Conservation (phyloP, 176 grass and related monocot species). For the Metroxylon sagu region DNA sequence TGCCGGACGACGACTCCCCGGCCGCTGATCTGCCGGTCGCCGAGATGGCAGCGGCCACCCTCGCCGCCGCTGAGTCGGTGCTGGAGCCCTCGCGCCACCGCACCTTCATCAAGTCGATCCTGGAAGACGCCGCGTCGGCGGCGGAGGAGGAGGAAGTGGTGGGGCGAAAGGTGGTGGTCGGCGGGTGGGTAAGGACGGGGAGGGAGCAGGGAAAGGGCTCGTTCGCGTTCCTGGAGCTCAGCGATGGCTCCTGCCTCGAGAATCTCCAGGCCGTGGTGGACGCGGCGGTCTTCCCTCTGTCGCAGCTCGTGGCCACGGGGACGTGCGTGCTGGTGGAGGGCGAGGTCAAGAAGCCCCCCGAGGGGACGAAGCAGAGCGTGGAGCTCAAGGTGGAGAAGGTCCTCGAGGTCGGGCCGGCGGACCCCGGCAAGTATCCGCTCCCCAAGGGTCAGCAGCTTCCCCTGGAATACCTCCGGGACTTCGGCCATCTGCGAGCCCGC, state of each 20-base stretch:
- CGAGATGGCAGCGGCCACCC: slow-evolving; percentile 15
- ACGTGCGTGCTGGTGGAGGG: slow-evolving; percentile 83
- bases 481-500: slow-evolving; percentile 64
- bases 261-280: slow-evolving; percentile 78
- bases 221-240: slow-evolving; percentile 82
- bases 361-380: slow-evolving; percentile 62
- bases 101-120: slow-evolving; percentile 31
- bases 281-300: slow-evolving; percentile 39
- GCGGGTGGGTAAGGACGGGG: slow-evolving; percentile 73
- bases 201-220: slow-evolving; percentile 59
- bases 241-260: slow-evolving; percentile 67
- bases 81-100: slow-evolving; percentile 29
- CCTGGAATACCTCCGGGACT: slow-evolving; percentile 70
- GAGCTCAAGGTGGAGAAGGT: slow-evolving; percentile 62
- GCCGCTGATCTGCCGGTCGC: slow-evolving; percentile 15
- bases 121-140: slow-evolving; percentile 9
- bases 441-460: slow-evolving; percentile 61
- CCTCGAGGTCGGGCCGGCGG: slow-evolving; percentile 71
- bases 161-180: slow-evolving; percentile 50
- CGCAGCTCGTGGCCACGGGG: slow-evolving; percentile 55
- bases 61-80: slow-evolving; percentile 9
- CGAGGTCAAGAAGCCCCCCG: slow-evolving; percentile 61
- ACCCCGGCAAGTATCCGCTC: slow-evolving; percentile 60
- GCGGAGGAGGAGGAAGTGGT: slow-evolving; percentile 7
- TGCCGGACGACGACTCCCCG: no score